Base-by-base conservation (phyloP, 306 rosid genomes). In the Malus orientalis region DNA sequence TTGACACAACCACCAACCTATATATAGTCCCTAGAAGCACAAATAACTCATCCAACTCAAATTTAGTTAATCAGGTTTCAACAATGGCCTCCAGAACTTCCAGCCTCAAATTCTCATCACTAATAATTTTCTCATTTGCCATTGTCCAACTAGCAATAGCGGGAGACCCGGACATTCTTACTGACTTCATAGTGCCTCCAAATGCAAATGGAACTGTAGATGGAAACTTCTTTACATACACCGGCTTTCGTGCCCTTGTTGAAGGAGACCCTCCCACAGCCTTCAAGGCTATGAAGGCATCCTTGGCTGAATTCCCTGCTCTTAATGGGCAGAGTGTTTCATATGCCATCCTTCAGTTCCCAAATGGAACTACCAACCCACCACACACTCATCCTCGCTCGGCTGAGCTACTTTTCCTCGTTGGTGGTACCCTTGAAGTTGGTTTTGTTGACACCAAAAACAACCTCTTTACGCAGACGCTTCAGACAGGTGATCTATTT, bases 121-220 rank as follows among this genome's bases (percentile, higher is more conserved):
- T 78, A 25, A 18, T 85, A 18, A 11, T 78, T n/a, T 80, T 15
- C 32, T 62, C 73, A 1, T 69, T 83, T 8, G 53, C 63, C 54
- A 38, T 85, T 18, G 13, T 76, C 27, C 44, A 65, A 74, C 77
- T 71, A 29, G 71, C 83, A 64, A 57, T 7, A 11, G 81, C 85
- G 1, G 74, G 68, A 29, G 68, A 89, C 25, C 84, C 91, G 0
- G 69, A 87, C 58, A 88, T 87, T 8, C 71, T 87, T 1, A 32
- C 81, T 0, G 88, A 89, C 72, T 87, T 80, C 77, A 23, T 84
- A 44, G 14, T 5, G n/a, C 91, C 82, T 1, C 74, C 63, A 5
- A 29, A 45, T 27, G 78, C 59, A 5, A 29, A 45, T 27, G 78
- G 45, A 18, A 13, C 18, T 16, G 11, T 67, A 4, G 80, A 79